Evolutionary conservation across 140 eudicot species (phyloP).

Genomic region (Bidens hawaiensis): DNA sequence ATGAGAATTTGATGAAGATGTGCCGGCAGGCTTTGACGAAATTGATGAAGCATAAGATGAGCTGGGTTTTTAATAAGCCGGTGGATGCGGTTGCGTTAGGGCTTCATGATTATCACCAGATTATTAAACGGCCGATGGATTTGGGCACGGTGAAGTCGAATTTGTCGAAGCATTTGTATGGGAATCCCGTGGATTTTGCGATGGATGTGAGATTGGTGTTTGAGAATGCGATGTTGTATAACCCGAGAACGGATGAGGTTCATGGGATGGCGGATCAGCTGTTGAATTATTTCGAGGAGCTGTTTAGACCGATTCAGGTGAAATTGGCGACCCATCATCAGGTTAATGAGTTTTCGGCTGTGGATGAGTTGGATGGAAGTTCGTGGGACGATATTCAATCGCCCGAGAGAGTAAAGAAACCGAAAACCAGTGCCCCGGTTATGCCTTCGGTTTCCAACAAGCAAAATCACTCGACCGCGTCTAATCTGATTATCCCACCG

Average conservation of each 20-base stretch:
- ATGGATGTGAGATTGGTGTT: slow-evolving; percentile 71
- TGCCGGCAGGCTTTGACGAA: slow-evolving; percentile 58
- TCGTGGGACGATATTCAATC: slow-evolving; percentile 64
- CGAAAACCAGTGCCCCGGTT: slow-evolving; percentile 25
- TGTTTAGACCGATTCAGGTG: slow-evolving; percentile 66
- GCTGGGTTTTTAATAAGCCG: slow-evolving; percentile 59
- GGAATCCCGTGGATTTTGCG: slow-evolving; percentile 52
- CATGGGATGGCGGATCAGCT: slow-evolving; percentile 64
- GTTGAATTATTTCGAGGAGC: slow-evolving; percentile 46
- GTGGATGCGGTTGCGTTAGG: slow-evolving; percentile 66
- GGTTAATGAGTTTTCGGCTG: slow-evolving; percentile 27
- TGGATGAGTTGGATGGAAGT: slow-evolving; percentile 61
- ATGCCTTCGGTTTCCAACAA: slow-evolving; percentile 19
- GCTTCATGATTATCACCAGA: slow-evolving; percentile 73
- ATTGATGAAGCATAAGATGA: slow-evolving; percentile 51
- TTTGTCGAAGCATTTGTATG: slow-evolving; percentile 40
- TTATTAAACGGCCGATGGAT: slow-evolving; percentile 87
- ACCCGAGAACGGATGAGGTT: slow-evolving; percentile 70
- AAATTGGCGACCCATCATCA: slow-evolving; percentile 30
- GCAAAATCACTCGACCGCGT: slow-evolving; percentile 47
- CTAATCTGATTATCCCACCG: slow-evolving; percentile 33
- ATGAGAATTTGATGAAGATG: slow-evolving; percentile 49
- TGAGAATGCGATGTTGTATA: slow-evolving; percentile 77
- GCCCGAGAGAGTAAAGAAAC: slow-evolving; percentile 45
- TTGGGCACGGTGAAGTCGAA: slow-evolving; percentile 77